Evolutionary conservation across 345 rosid genomes (phyloP).

Genomic region (Clarkia xantiana): DNA sequence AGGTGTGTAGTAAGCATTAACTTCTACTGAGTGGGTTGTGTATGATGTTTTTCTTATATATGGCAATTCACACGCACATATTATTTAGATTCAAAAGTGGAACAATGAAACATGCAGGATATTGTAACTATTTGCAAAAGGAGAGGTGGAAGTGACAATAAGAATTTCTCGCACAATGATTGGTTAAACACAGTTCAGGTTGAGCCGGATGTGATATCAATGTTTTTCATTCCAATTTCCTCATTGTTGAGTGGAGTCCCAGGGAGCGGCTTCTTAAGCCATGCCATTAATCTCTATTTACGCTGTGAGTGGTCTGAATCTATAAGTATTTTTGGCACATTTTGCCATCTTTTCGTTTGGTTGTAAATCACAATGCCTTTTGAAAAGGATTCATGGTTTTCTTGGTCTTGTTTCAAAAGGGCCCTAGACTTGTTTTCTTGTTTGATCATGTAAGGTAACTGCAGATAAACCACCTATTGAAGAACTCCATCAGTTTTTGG

Average conservation of each 20-base stretch:
- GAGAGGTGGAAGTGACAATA: slow-evolving; percentile 74
- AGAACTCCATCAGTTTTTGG: slow-evolving; percentile 92
- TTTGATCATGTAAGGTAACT: slow-evolving; percentile 4
- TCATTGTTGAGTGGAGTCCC: slow-evolving; percentile 87
- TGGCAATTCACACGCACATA: no score
- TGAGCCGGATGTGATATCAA: slow-evolving; percentile 83
- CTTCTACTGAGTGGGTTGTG: background rate
- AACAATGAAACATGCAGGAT: slow-evolving; percentile 34
- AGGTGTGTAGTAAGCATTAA: slow-evolving; percentile 30
- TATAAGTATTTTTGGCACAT: background rate
- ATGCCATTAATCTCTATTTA: slow-evolving; percentile 89
- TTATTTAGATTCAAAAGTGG: background rate
- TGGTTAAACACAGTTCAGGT: slow-evolving; percentile 84
- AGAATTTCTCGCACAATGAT: slow-evolving; percentile 49
- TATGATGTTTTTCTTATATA: background rate
- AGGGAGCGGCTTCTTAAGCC: slow-evolving; percentile 89
- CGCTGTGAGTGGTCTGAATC: slow-evolving; percentile 43
- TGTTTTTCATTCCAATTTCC: slow-evolving; percentile 86
- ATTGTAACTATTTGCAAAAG: slow-evolving; percentile 56
- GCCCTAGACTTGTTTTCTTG: background rate
- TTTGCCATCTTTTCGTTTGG: slow-evolving; percentile 3
- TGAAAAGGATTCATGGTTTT: background rate
- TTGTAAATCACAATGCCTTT: background rate
- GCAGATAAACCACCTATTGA: slow-evolving; percentile 89
- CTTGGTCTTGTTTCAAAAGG: no score